Evolutionary conservation across 1,284 basidiomycete genomes (phyloP).

Genomic region (Apiotrichum gracile): DNA sequence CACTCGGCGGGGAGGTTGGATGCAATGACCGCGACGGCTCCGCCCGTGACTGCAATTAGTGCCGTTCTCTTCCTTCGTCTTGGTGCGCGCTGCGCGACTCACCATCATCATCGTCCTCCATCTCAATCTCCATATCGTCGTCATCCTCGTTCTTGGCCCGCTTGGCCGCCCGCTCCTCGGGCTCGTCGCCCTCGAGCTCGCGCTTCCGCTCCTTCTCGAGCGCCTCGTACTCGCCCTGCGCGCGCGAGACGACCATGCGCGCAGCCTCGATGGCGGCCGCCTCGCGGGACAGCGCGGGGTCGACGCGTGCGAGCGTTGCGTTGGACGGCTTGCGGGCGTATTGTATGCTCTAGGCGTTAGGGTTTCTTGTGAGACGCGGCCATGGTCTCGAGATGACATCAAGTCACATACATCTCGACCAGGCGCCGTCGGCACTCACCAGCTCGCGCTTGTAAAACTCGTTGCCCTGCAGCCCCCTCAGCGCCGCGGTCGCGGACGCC

Average conservation of each 20-base stretch:
- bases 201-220: constrained; percentile 59
- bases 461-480: constrained; percentile 85
- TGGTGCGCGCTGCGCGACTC: constrained; percentile 2
- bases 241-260: constrained; percentile 46
- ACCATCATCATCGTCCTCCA: constrained; percentile 44
- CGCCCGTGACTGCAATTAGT: background rate
- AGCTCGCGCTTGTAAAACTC: constrained; percentile 60
- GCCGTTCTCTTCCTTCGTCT: background rate
- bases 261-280: constrained; percentile 42
- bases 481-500: constrained; percentile 77
- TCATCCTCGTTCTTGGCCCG: constrained; percentile 27
- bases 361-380: too few species aligned
- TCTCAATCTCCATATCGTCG: constrained; percentile 46
- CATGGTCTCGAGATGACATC: too few species aligned
- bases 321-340: constrained; percentile 82
- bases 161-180: constrained; percentile 35
- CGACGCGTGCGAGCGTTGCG: constrained; percentile 57
- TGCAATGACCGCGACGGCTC: constrained; percentile 20
- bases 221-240: constrained; percentile 50
- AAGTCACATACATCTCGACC: background rate
- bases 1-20: constrained; percentile 41
- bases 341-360: constrained; percentile 52
- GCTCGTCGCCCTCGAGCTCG: constrained; percentile 59
- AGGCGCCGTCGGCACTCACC: constrained; percentile 18
- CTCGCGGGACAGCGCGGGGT: constrained; percentile 61